Conservation (phyloP, 2,329 filamentous ascomycete species). For the Didymella lethalis region DNA sequence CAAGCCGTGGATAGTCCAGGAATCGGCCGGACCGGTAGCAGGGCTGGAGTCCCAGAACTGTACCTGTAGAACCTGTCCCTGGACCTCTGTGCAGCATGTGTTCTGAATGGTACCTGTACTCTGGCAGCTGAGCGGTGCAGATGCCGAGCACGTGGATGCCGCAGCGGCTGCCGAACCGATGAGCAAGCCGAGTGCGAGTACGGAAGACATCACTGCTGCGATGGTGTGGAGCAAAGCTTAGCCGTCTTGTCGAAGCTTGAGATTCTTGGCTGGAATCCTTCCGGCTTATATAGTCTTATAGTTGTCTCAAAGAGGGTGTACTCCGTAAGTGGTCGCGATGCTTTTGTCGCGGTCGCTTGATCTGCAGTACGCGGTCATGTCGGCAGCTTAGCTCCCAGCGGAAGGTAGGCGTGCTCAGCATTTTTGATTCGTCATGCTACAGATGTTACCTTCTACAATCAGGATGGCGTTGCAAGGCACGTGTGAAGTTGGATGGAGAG, state of each 20-base stretch:
- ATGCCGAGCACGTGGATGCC: conserved; percentile 9
- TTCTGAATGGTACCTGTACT: conserved; percentile 3
- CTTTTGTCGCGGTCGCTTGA: neutral
- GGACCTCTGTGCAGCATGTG: conserved; percentile 11
- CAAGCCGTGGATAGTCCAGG: conserved; percentile 15
- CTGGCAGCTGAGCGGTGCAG: conserved; percentile 11
- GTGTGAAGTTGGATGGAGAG: conserved; percentile 5
- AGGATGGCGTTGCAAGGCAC: conserved; percentile 1
- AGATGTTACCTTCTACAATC: conserved; percentile 3
- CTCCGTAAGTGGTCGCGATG: neutral
- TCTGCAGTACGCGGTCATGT: neutral
- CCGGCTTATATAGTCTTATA: conserved; percentile 1
- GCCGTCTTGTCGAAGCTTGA: conserved; percentile 5
- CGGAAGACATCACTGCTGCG: neutral
- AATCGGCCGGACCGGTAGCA: conserved; percentile 13
- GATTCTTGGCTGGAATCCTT: conserved; percentile 1
- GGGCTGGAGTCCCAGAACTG: conserved; percentile 14
- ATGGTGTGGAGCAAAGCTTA: conserved; percentile 7
- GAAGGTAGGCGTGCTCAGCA: conserved; percentile 2
- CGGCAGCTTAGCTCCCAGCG: conserved; percentile 5
- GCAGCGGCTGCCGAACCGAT: conserved; percentile 5
- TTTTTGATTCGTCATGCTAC: neutral
- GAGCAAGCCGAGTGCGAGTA: conserved; percentile 3
- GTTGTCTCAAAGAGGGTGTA: neutral
- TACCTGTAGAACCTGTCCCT: conserved; percentile 10